These are phyloP conservation scores for Claviceps maximensis DNA, from an alignment of 2,329 filamentous ascomycete genomes.

Conservation along the genomic window DNA sequence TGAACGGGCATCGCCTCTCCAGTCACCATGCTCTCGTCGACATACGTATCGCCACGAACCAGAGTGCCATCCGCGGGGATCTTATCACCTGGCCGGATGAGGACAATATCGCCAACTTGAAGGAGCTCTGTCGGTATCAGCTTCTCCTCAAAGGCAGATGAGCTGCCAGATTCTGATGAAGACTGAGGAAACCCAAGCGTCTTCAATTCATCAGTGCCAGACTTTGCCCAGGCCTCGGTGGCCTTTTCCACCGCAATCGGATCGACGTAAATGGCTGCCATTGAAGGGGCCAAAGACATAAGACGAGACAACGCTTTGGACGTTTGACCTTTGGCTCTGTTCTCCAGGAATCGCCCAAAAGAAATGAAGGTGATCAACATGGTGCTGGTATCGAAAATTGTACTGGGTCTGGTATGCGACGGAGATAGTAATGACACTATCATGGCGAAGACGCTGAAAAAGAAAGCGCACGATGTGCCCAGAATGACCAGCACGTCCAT, in stretches of 20 bases:
- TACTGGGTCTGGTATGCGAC: constrained; percentile 69
- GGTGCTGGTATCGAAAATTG: constrained; percentile 93
- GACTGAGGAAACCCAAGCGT: constrained; percentile 30
- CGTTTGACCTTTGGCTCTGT: constrained; percentile 88
- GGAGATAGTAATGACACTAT: constrained; percentile 60
- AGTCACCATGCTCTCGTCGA: constrained; percentile 98
- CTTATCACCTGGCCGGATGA: constrained; percentile 89
- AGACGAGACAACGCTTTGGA: constrained; percentile 84
- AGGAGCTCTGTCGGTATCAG: constrained; percentile 89
- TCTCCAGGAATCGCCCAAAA: constrained; percentile 82
- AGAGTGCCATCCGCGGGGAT: constrained; percentile 86
- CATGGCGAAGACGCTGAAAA: constrained; percentile 87
- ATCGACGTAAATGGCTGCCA: constrained; percentile 92
- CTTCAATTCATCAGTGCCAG: constrained; percentile 14
- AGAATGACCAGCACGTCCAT: constrained; percentile 96
- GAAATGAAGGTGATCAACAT: constrained; percentile 97
- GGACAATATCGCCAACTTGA: constrained; percentile 84
- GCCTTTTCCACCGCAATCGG: constrained; percentile 87
- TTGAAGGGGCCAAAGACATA: constrained; percentile 92
- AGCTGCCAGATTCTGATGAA: constrained; percentile 28
- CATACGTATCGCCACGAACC: constrained; percentile 78
- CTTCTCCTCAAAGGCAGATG: constrained; percentile 59
- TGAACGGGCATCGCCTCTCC: constrained; percentile 92
- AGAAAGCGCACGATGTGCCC: constrained; percentile 89
- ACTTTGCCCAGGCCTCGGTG: constrained; percentile 57